A percentile compares a stretch with the other conserved stretches of the same genome.
Conservation (phyloP, 2,329 filamentous ascomycete genomes). For the Colletotrichum sp. region DNA sequence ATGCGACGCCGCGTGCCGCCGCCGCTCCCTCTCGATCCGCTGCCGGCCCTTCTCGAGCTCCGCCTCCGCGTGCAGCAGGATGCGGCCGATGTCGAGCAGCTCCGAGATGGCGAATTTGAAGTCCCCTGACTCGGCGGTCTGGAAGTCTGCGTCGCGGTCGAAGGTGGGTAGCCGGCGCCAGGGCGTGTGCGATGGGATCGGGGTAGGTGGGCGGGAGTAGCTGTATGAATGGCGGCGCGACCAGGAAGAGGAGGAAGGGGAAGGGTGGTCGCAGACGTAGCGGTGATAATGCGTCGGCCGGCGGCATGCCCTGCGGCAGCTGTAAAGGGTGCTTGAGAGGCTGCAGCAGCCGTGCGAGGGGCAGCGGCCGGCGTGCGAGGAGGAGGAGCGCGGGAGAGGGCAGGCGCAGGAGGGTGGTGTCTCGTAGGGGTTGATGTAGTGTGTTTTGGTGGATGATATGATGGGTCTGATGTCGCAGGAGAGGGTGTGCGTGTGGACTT, state of each 20-base stretch:
- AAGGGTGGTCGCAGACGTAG: neutral
- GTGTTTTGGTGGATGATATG: conserved; percentile 25
- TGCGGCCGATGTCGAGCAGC: conserved; percentile 4
- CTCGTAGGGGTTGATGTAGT: conserved; percentile 28
- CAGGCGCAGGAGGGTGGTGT: conserved; percentile 25
- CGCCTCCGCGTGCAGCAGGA: neutral
- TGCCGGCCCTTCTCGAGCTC: conserved; percentile 3
- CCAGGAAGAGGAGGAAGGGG: too few species aligned
- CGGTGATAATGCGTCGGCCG: neutral
- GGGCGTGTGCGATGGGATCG: accelerated
- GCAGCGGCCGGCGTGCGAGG: conserved; percentile 21
- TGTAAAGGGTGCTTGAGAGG: conserved; percentile 11
- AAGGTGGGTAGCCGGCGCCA: conserved; percentile 11
- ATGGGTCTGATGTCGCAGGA: conserved; percentile 32
- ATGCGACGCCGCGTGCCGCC: neutral
- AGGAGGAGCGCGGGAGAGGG: neutral
- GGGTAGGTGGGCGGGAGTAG: neutral
- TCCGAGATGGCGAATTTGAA: conserved; percentile 1
- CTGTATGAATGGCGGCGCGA: conserved; percentile 24
- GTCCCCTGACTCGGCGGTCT: neutral
- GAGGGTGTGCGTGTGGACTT: conserved; percentile 29
- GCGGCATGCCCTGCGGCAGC: conserved; percentile 19
- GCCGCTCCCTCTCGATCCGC: neutral
- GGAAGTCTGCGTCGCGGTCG: conserved; percentile 8
- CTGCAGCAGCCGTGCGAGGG: conserved; percentile 31